Percentiles rank a stretch among this genome's conserved stretches.
Evolutionary conservation across 768 basidiomycete species (phyloP).

Genomic region (Boletus reticulatus): DNA sequence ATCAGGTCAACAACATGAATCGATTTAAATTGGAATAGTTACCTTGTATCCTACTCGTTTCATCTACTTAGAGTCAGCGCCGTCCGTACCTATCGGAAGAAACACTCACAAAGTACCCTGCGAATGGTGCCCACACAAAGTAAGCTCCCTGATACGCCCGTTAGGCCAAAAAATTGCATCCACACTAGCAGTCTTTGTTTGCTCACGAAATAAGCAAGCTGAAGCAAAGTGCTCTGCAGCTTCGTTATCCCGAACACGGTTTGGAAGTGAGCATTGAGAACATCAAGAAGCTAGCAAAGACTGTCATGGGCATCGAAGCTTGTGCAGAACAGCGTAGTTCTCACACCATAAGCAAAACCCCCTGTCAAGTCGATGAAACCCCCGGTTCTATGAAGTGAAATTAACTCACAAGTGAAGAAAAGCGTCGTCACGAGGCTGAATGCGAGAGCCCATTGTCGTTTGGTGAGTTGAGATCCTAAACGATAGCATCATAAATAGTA

Average conservation of each 20-base stretch:
- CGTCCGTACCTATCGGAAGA: neutral
- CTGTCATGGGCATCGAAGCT: slow-evolving; percentile 17
- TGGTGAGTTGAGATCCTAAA: slow-evolving; percentile 40
- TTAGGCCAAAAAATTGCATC: neutral
- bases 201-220: slow-evolving; percentile 66
- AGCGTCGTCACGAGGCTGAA: slow-evolving; percentile 71
- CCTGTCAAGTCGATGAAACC: slow-evolving; percentile 31
- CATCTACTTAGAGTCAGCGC: slow-evolving; percentile 41
- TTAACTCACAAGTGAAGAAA: slow-evolving; percentile 64
- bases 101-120: slow-evolving; percentile 51
- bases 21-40: neutral
- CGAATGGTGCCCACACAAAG: slow-evolving; percentile 56
- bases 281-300: slow-evolving; percentile 54
- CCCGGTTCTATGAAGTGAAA: neutral
- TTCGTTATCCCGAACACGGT: slow-evolving; percentile 63
- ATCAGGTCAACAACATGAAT: neutral
- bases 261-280: slow-evolving; percentile 74
- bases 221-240: slow-evolving; percentile 70
- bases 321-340: slow-evolving; percentile 13
- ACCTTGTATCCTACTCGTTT: slow-evolving; percentile 66
- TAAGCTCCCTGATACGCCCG: slow-evolving; percentile 49
- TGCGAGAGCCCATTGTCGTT: slow-evolving; percentile 50
- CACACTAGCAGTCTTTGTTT: neutral
- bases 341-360: slow-evolving; percentile 68
- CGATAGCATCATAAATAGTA: neutral